A percentile compares a stretch with the other conserved stretches of the same genome.
These are phyloP conservation scores for Sclerotinia nivalis DNA, from an alignment of 2,329 filamentous ascomycete species.

Conservation along the genomic window DNA sequence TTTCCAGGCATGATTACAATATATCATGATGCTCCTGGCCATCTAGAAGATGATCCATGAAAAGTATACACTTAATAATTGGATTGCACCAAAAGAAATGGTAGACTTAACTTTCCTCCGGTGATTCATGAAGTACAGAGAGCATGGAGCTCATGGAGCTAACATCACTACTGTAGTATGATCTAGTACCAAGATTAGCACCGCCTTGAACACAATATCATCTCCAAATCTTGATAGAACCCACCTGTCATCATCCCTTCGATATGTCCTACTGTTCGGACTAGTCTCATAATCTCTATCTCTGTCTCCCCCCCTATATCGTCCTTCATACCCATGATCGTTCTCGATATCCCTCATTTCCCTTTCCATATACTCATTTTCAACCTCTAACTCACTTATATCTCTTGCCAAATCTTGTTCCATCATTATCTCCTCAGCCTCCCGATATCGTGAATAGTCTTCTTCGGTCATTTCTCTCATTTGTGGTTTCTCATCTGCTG, in stretches of 20 bases:
- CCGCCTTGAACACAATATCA: background rate
- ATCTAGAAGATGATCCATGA: background rate
- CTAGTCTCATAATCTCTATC: slow-evolving; percentile 12
- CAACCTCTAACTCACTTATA: slow-evolving; percentile 12
- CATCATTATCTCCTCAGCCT: background rate
- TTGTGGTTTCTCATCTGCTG: background rate
- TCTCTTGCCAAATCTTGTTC: background rate
- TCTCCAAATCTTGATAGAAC: background rate
- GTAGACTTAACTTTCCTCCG: slow-evolving; percentile 9
- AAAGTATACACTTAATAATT: background rate
- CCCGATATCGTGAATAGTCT: slow-evolving; percentile 3
- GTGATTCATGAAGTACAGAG: slow-evolving; percentile 17
- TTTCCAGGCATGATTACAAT: no score
- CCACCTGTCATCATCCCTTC: background rate
- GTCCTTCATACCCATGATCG: background rate
- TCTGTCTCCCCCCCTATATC: background rate
- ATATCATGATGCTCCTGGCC: background rate
- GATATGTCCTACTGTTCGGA: background rate
- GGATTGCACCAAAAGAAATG: background rate
- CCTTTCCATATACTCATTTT: slow-evolving; percentile 13
- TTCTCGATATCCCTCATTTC: slow-evolving; percentile 11
- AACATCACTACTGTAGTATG: slow-evolving; percentile 14
- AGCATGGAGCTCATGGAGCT: slow-evolving; percentile 20
- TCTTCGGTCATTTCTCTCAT: slow-evolving; percentile 14
- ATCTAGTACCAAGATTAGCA: slow-evolving; percentile 3